Evolutionary conservation across 2,329 filamentous ascomycete genomes (phyloP).

Genomic region (Penicillium glabrum): DNA sequence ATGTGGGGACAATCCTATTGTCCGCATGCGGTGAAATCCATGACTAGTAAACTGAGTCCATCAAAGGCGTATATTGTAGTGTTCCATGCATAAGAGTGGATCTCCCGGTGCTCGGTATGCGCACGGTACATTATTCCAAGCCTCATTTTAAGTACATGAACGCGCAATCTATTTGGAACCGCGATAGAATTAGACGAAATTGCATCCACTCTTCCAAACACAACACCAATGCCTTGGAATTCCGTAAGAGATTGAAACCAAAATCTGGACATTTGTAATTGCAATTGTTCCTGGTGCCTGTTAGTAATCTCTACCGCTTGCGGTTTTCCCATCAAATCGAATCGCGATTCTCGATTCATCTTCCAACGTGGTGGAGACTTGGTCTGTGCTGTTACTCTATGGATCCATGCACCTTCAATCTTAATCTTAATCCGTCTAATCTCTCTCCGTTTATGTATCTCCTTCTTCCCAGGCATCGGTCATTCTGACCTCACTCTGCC

Average conservation of each 20-base stretch:
- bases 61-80: background rate
- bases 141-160: background rate
- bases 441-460: slow-evolving; percentile 1
- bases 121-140: background rate
- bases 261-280: background rate
- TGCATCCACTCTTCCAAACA: background rate
- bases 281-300: background rate
- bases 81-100: background rate
- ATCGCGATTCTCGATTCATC: background rate
- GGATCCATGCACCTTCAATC: background rate
- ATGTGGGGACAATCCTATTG: slow-evolving; percentile 12
- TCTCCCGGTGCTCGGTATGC: background rate
- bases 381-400: slow-evolving; percentile 5
- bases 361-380: background rate
- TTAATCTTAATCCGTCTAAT: slow-evolving; percentile 13
- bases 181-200: background rate
- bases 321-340: background rate
- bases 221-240: background rate
- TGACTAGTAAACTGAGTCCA: background rate
- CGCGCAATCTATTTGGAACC: background rate
- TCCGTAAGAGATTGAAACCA: background rate
- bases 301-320: slow-evolving; percentile 1
- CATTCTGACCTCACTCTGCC: slow-evolving; percentile 16
- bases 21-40: slow-evolving; percentile 17
- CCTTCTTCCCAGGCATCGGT: slow-evolving; percentile 10